Evolutionary conservation across 148 eudicot genomes (phyloP), one percentile per base, ranked within the genome.

Genomic region (Camellia lanceoleosa): DNA sequence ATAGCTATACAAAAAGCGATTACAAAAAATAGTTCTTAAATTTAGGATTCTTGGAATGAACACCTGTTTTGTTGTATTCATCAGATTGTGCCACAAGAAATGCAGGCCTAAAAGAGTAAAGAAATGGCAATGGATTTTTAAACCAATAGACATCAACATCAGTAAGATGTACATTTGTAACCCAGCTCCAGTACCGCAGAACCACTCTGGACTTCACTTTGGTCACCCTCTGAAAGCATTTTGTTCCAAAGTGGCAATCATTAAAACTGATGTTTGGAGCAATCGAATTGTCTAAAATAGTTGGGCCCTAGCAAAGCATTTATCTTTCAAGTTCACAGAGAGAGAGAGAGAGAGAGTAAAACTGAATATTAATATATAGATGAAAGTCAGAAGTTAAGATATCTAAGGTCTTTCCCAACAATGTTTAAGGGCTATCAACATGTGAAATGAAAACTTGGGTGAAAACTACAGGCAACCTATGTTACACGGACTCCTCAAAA

Each of bases 81-180:
- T 93, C 98, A 5, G 99, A 96, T 78, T 96, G 99, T 44, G 92
- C 99, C 80, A 85, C 89, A 41, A 93, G 88, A 84, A 91, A 89
- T 38, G 86, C 87, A 73, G 98, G 92, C 63, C 98, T 98, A 66
- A 89, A 93, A 65, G 92, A 82, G 62, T 82, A 89, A 64, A 96
- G 92, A 81, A 88, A 80, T 58, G 93, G 90, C 60, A 92, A 74
- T 23, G 99, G 99, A 85, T 90, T 91, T 86, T 89, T 91, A 81
- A 96, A 96, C 99, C 98, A 96, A 76, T 96, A 96, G 19, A 96
- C 91, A 84, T 96, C 99, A 77, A 96, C 98, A 81, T 96, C 99
- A 81, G 49, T 68, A 49, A 68, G 51, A 41, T 42, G 71, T 47
- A 68, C 71, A 68, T 91, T 30, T 89, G 79, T 89, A 96, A 51